Percentiles rank a stretch among this genome's conserved stretches.
Conservation (phyloP, 352 stramenopile species). For the Phytopythium montanum region DNA sequence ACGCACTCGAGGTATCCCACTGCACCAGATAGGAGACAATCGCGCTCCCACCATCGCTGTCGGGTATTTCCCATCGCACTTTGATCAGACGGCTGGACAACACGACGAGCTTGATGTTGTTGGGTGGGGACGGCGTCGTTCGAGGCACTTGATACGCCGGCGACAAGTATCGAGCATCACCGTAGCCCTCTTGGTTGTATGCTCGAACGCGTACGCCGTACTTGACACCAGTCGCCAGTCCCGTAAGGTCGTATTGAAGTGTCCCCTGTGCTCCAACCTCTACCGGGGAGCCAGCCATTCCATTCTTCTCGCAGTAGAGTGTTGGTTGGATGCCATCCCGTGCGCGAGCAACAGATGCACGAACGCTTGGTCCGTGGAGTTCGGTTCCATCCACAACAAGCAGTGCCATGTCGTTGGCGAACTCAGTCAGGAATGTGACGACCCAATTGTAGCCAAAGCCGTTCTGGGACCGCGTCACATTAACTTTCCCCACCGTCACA, state of each 20-base stretch:
- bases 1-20: slow-evolving; percentile 84
- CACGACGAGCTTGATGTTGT: slow-evolving; percentile 38
- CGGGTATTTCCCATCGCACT: slow-evolving; percentile 62
- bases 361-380: slow-evolving; percentile 89
- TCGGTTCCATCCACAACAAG: slow-evolving; percentile 89
- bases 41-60: slow-evolving; percentile 54
- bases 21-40: slow-evolving; percentile 91
- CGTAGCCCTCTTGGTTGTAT: slow-evolving; percentile 60
- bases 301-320: slow-evolving; percentile 73
- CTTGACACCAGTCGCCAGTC: slow-evolving; percentile 48
- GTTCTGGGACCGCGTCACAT: slow-evolving; percentile 84
- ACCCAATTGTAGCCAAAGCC: slow-evolving; percentile 96
- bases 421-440: slow-evolving; percentile 91
- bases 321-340: slow-evolving; percentile 62
- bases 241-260: slow-evolving; percentile 33
- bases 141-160: slow-evolving; percentile 54
- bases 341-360: slow-evolving; percentile 70
- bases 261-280: slow-evolving; percentile 28
- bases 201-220: slow-evolving; percentile 65
- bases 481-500: slow-evolving; percentile 84
- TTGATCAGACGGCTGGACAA: slow-evolving; percentile 77
- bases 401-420: slow-evolving; percentile 72
- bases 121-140: slow-evolving; percentile 32
- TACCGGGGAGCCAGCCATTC: slow-evolving; percentile 20
- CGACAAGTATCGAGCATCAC: slow-evolving; percentile 38